Evolutionary conservation across 331 rosid species (phyloP).

Genomic region (Erythrophleum ivorense): DNA sequence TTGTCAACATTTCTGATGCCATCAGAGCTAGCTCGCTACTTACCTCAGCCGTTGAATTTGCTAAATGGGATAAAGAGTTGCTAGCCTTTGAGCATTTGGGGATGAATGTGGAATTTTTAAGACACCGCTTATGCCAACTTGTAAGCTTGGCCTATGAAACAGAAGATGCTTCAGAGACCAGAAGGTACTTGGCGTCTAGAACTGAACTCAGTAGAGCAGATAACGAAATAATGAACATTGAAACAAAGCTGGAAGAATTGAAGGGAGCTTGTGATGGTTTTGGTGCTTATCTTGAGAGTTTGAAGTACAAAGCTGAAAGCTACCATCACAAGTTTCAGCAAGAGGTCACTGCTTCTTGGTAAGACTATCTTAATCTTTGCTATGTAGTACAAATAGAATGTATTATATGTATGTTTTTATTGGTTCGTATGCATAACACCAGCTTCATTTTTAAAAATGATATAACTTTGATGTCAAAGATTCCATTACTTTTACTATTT

Average conservation of each 20-base stretch:
- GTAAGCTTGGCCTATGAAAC: constrained; percentile 63
- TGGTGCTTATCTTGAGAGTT: constrained; percentile 61
- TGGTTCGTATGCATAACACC: neutral
- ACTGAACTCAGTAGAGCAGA: constrained; percentile 52
- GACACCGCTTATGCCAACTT: constrained; percentile 55
- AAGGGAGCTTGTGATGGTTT: constrained; percentile 69
- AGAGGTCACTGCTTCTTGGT: constrained; percentile 72
- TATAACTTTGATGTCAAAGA: neutral
- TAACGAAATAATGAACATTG: constrained; percentile 62
- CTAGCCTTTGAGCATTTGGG: constrained; percentile 75
- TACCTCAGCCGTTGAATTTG: constrained; percentile 56
- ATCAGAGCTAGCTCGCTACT: constrained; percentile 57
- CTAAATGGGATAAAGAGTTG: constrained; percentile 75
- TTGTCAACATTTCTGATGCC: constrained; percentile 65
- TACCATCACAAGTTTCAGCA: constrained; percentile 54
- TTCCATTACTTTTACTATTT: neutral
- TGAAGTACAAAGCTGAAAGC: constrained; percentile 63
- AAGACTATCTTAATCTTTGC: constrained; percentile 26
- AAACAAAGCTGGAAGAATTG: constrained; percentile 70
- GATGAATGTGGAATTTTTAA: constrained; percentile 81
- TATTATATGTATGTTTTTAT: neutral
- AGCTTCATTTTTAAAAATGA: neutral
- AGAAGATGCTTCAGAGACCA: constrained; percentile 49
- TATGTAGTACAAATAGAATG: neutral
- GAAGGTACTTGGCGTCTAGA: constrained; percentile 49